Evolutionary conservation across 305 asterid species (phyloP).

Genomic region (Lippia alba): DNA sequence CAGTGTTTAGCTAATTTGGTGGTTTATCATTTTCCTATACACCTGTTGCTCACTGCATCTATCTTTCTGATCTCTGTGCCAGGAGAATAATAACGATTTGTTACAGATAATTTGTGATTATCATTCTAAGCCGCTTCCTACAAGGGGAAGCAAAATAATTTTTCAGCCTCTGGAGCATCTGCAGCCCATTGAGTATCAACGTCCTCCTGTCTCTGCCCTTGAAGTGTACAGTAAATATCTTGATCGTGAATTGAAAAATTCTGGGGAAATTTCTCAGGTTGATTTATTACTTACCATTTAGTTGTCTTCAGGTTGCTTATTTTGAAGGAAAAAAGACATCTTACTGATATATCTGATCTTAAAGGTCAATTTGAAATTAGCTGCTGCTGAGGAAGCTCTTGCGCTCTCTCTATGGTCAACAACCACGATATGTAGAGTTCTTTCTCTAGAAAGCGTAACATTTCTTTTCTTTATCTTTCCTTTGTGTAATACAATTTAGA

Average conservation of each 20-base stretch:
- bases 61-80: conserved; percentile 38
- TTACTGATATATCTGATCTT: conserved; percentile 40
- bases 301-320: conserved; percentile 15
- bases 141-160: conserved; percentile 65
- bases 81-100: conserved; percentile 87
- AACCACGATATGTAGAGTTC: conserved; percentile 84
- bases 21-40: conserved; percentile 12
- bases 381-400: conserved; percentile 90
- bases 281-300: conserved; percentile 28
- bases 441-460: conserved; percentile 86
- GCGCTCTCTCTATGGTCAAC: conserved; percentile 89
- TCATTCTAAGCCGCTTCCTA: conserved; percentile 71
- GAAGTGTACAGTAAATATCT: conserved; percentile 56
- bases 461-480: conserved; percentile 9
- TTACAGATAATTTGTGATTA: conserved; percentile 83
- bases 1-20: conserved; percentile 16
- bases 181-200: conserved; percentile 65
- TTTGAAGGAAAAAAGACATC: conserved; percentile 27
- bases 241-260: conserved; percentile 43
- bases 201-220: conserved; percentile 68
- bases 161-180: conserved; percentile 92
- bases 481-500: conserved; percentile 22
- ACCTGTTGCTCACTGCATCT: conserved; percentile 19
- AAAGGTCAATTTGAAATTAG: conserved; percentile 72
- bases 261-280: conserved; percentile 67